Conservation (phyloP, 345 rosid genomes). For the Brassica nigra region DNA sequence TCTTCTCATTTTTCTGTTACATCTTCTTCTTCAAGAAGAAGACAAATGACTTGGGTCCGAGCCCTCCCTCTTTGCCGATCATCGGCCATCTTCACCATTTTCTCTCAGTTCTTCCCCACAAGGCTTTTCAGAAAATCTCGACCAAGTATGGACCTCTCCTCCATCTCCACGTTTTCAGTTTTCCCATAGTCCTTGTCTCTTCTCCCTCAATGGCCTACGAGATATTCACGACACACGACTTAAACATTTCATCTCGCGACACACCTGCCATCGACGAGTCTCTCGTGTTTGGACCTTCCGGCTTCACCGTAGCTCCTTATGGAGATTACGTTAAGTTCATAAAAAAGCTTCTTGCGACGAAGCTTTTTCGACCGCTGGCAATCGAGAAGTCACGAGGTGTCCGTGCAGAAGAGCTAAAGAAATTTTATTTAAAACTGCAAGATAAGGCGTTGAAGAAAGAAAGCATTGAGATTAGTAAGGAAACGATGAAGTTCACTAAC, state of each 20-base stretch:
- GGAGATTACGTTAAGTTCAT: constrained; percentile 3
- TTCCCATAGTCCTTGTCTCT: not conserved
- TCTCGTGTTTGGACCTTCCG: not conserved
- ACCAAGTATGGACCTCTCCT: constrained; percentile 1
- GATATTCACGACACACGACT: not conserved
- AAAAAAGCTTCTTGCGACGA: not conserved
- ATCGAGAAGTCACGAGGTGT: not conserved
- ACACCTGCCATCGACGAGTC: not conserved
- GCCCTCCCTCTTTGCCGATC: not conserved
- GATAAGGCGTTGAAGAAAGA: not conserved
- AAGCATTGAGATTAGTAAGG: not conserved
- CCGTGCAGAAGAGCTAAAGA: not conserved
- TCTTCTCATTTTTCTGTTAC: not conserved
- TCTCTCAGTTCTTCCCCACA: not conserved
- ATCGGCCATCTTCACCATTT: constrained; percentile 2
- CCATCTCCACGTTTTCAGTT: not conserved
- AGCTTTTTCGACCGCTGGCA: not conserved
- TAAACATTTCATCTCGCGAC: not conserved
- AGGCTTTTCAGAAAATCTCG: not conserved
- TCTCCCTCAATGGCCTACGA: not conserved
- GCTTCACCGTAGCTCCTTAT: not conserved
- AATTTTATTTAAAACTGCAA: not conserved
- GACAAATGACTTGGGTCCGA: not conserved
- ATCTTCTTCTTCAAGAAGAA: not conserved
- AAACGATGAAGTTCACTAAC: not conserved